Evolutionary conservation across 2,329 filamentous ascomycete genomes (phyloP).

Genomic region (Pyrenochaeta sp.): DNA sequence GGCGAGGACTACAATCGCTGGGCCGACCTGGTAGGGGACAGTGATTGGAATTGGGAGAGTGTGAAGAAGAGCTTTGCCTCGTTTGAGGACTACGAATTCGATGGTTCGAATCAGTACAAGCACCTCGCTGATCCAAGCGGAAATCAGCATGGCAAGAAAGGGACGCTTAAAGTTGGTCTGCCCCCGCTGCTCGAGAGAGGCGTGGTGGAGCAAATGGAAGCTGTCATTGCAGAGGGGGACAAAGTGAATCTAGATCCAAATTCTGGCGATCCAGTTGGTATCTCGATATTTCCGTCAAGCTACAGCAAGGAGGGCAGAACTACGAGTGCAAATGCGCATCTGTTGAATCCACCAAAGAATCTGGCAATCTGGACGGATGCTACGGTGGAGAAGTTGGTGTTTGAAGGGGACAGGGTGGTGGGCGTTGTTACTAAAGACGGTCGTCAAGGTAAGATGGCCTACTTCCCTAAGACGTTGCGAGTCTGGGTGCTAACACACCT

Average conservation of each 20-base stretch:
- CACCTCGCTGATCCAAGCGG: slow-evolving; percentile 59
- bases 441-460: slow-evolving; percentile 36
- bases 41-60: slow-evolving; percentile 63
- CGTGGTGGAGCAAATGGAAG: slow-evolving; percentile 62
- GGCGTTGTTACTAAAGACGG: slow-evolving; percentile 41
- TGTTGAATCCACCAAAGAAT: slow-evolving; percentile 58
- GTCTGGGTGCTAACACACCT: not conserved
- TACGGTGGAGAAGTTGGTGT: slow-evolving; percentile 50
- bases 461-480: slow-evolving; percentile 27
- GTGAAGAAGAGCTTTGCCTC: slow-evolving; percentile 61
- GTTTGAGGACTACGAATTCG: slow-evolving; percentile 63
- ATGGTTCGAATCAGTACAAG: slow-evolving; percentile 35
- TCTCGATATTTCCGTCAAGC: slow-evolving; percentile 48
- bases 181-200: slow-evolving; percentile 67
- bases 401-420: slow-evolving; percentile 37
- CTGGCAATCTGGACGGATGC: slow-evolving; percentile 61
- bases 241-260: slow-evolving; percentile 65
- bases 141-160: slow-evolving; percentile 57
- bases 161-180: slow-evolving; percentile 35
- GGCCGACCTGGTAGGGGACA: slow-evolving; percentile 64
- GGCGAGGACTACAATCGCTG: slow-evolving; percentile 70
- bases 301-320: slow-evolving; percentile 42
- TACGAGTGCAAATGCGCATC: slow-evolving; percentile 46
- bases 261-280: slow-evolving; percentile 42
- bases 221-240: slow-evolving; percentile 64